A percentile compares a stretch with the other conserved stretches of the same genome.
These are phyloP conservation scores for Pelargonium fulgidum DNA, from an alignment of 441 rosid genomes.

Conservation along the genomic window DNA sequence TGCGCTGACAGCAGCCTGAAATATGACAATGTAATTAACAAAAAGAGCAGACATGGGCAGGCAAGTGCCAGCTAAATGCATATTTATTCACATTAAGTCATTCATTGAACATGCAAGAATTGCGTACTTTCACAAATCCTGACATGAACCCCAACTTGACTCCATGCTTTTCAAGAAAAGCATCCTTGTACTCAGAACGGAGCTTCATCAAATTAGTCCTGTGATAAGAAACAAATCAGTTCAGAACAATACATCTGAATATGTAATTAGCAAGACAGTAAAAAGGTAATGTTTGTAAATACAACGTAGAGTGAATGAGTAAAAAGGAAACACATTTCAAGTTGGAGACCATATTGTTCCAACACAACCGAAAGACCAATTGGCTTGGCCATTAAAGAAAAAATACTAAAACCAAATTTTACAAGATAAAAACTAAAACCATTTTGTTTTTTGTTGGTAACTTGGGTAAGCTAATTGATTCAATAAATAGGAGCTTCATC, in stretches of 20 bases:
- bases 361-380: no score
- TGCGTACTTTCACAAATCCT: conserved; percentile 77
- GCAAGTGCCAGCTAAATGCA: background rate
- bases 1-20: conserved; percentile 92
- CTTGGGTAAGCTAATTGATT: no score
- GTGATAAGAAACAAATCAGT: conserved; percentile 16
- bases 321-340: no score
- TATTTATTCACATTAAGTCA: background rate
- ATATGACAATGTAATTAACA: conserved; percentile 11
- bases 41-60: conserved; percentile 7
- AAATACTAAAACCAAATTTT: no score
- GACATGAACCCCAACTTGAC: conserved; percentile 96
- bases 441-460: no score
- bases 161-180: conserved; percentile 87
- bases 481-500: no score
- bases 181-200: conserved; percentile 90
- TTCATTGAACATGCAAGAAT: conserved; percentile 7
- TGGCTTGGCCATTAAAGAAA: no score
- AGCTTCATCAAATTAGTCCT: conserved; percentile 99
- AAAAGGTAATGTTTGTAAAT: background rate
- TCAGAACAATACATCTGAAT: background rate
- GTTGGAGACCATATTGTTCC: no score
- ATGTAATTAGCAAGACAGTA: no score
- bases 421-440: no score
- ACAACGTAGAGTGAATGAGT: background rate